Percentiles rank a stretch among this genome's conserved stretches.
These are phyloP conservation scores for Metschnikowia lunata DNA, from an alignment of 805 yeast species.

Conservation along the genomic window DNA sequence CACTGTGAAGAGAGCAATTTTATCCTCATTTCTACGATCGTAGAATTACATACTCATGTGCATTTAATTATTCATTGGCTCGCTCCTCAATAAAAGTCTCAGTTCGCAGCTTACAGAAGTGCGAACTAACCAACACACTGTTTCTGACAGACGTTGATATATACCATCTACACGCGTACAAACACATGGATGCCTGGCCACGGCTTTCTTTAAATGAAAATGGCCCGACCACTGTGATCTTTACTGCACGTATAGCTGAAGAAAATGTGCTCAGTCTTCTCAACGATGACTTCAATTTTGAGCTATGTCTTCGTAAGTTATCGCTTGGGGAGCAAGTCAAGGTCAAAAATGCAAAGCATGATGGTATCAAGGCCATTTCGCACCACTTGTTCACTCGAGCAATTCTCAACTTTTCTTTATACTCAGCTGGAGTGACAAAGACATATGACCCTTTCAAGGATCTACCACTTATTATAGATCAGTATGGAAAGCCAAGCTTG, in stretches of 20 bases:
- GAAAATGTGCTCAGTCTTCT: conserved; percentile 6
- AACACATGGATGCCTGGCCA: conserved; percentile 1
- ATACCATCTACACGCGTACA: too few species aligned
- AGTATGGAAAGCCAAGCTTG: conserved; percentile 55
- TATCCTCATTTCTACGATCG: too few species aligned
- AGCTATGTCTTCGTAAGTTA: conserved; percentile 43
- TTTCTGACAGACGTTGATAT: too few species aligned
- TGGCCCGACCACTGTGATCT: conserved; percentile 9
- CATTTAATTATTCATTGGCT: too few species aligned
- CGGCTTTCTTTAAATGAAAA: conserved; percentile 1
- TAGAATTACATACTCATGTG: too few species aligned
- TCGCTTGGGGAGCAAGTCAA: conserved; percentile 39
- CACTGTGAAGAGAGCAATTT: too few species aligned
- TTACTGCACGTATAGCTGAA: conserved; percentile 13
- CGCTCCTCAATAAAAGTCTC: too few species aligned
- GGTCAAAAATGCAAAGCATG: conserved; percentile 38
- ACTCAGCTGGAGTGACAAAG: conserved; percentile 7
- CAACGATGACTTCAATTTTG: conserved; percentile 42
- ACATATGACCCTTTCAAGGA: conserved; percentile 18
- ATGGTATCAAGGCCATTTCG: conserved; percentile 33
- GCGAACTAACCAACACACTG: too few species aligned
- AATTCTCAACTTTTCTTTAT: conserved; percentile 33
- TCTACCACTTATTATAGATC: conserved; percentile 28
- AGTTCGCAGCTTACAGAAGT: too few species aligned
- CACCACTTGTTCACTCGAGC: conserved; percentile 43